Evolutionary conservation across 768 basidiomycete species (phyloP).

Genomic region (Amanita rubescens): DNA sequence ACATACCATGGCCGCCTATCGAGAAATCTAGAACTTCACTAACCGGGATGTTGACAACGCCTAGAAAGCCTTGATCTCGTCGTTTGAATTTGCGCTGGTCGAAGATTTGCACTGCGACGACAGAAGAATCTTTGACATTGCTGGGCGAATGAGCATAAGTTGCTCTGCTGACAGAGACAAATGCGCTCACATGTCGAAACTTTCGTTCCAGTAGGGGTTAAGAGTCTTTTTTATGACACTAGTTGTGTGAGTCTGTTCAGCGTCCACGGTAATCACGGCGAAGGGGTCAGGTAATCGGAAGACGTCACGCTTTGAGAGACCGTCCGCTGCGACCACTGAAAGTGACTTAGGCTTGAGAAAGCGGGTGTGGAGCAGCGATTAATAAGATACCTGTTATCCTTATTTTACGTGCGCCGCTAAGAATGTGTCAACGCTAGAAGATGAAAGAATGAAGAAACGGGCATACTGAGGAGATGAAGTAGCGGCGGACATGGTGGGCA

Average conservation of each 20-base stretch:
- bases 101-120: conserved; percentile 96
- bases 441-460: neutral
- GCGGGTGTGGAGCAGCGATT: neutral
- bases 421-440: neutral
- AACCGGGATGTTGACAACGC: conserved; percentile 93
- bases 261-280: conserved; percentile 96
- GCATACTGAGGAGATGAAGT: conserved; percentile 40
- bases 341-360: conserved; percentile 3
- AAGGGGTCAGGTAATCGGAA: conserved; percentile 97
- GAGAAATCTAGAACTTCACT: conserved; percentile 88
- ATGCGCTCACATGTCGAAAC: conserved; percentile 83
- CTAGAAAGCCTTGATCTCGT: conserved; percentile 95
- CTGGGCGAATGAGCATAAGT: conserved; percentile 32
- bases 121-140: conserved; percentile 95
- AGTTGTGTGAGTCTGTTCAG: conserved; percentile 95
- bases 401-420: conserved; percentile 58
- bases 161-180: neutral
- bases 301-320: conserved; percentile 89
- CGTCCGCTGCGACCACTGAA: conserved; percentile 91
- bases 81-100: conserved; percentile 99
- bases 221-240: conserved; percentile 95
- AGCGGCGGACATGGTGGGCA: conserved; percentile 32
- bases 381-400: conserved; percentile 58
- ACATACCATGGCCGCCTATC: conserved; percentile 85
- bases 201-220: conserved; percentile 97